These are phyloP conservation scores for Cladophialophora yegresii DNA, from an alignment of 2,329 filamentous ascomycete species.

Conservation along the genomic window DNA sequence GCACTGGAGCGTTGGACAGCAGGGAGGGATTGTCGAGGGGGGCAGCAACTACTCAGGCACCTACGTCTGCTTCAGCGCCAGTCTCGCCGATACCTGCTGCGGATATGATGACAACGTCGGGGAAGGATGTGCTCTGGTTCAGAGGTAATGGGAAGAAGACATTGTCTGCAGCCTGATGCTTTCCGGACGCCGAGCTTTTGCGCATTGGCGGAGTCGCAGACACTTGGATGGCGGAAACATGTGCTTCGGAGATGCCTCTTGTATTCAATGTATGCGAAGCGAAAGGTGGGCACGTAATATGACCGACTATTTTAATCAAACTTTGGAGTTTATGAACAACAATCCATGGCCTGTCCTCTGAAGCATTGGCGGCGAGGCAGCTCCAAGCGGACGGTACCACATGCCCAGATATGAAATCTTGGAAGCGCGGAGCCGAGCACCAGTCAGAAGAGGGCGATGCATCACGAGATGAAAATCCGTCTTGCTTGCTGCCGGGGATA, in stretches of 20 bases:
- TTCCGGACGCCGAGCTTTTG: background rate
- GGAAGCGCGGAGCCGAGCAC: constrained; percentile 2
- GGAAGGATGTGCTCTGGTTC: constrained; percentile 33
- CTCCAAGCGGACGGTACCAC: background rate
- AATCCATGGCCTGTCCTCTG: background rate
- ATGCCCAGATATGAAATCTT: background rate
- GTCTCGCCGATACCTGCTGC: background rate
- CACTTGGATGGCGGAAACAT: background rate
- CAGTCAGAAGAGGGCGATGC: constrained; percentile 16
- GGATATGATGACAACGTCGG: constrained; percentile 26
- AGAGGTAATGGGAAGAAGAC: constrained; percentile 36
- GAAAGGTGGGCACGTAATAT: background rate
- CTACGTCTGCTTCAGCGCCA: background rate
- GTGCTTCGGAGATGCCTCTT: background rate
- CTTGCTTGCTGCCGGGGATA: background rate
- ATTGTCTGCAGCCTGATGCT: background rate
- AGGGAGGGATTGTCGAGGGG: constrained; percentile 3
- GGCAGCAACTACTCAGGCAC: background rate
- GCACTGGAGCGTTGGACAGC: constrained; percentile 38
- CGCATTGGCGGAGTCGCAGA: background rate
- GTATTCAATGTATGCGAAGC: background rate
- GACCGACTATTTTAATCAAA: background rate
- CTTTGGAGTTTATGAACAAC: background rate
- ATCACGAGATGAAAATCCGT: constrained; percentile 12
- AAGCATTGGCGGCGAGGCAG: background rate